Percentiles rank a stretch among this genome's conserved stretches.
phyloP scores from a whole-genome alignment of 495 filamentous ascomycete species.

The Monascus purpureus region DNA sequence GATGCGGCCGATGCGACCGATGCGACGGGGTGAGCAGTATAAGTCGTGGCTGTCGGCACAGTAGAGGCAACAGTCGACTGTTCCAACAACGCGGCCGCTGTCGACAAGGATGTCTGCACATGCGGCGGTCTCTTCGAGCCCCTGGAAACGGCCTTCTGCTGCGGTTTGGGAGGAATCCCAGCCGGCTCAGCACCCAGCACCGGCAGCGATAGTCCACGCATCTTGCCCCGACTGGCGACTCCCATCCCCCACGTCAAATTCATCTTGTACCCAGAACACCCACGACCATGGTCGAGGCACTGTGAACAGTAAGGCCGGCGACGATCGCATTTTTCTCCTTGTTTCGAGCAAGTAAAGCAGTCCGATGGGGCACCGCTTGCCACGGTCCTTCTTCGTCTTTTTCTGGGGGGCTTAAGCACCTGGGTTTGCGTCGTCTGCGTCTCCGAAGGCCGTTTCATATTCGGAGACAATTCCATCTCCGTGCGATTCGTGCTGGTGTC shows the following conservation, averaged over 20 bases:
- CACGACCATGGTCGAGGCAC: constrained; percentile 80
- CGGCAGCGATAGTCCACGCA: constrained; percentile 76
- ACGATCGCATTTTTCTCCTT: constrained; percentile 75
- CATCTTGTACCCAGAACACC: constrained; percentile 95
- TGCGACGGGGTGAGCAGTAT: not conserved
- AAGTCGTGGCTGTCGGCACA: constrained; percentile 1
- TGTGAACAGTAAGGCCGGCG: constrained; percentile 89
- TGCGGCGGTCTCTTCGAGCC: constrained; percentile 1
- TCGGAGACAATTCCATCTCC: constrained; percentile 12
- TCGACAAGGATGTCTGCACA: constrained; percentile 4
- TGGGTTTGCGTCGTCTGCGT: constrained; percentile 10
- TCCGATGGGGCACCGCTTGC: constrained; percentile 86
- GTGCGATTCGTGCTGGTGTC: constrained; percentile 1
- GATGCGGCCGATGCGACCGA: not conserved
- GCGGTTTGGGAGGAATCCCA: constrained; percentile 6
- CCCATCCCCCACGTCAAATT: constrained; percentile 96
- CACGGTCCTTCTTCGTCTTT: constrained; percentile 76
- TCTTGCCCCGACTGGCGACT: constrained; percentile 90
- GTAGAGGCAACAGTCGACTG: constrained; percentile 4
- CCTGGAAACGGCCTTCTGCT: constrained; percentile 5
- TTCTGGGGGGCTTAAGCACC: constrained; percentile 37
- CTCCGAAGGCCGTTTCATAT: too few species aligned
- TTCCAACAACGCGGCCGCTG: constrained; percentile 5
- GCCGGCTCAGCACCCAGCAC: constrained; percentile 35
- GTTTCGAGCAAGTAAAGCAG: constrained; percentile 85